These are phyloP conservation scores for Globisporangium ultimum DNA, from an alignment of 352 stramenopile genomes.

Conservation along the genomic window DNA sequence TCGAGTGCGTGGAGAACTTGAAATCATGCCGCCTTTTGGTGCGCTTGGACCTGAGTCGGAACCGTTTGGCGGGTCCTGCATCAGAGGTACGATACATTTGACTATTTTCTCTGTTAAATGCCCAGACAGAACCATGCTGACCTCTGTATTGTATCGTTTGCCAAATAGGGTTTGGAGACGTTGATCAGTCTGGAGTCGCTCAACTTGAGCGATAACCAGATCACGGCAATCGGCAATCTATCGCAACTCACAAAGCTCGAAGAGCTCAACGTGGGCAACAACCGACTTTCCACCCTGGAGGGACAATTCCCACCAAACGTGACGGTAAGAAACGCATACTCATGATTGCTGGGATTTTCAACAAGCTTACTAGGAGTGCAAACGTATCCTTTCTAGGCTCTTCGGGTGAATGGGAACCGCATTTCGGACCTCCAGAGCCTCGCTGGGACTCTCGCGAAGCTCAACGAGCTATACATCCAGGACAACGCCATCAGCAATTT, in stretches of 20 bases:
- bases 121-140: too few relatives aligned
- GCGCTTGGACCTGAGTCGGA: conserved; percentile 70
- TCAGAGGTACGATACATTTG: conserved; percentile 27
- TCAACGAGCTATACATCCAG: conserved; percentile 71
- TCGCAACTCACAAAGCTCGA: too few relatives aligned
- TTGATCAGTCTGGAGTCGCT: conserved; percentile 54
- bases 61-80: conserved; percentile 35
- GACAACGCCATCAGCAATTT: conserved; percentile 47
- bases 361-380: too few relatives aligned
- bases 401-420: conserved; percentile 50
- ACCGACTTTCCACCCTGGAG: conserved; percentile 47
- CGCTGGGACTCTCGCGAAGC: conserved; percentile 25
- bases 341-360: background rate
- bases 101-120: background rate
- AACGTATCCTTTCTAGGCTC: conserved; percentile 19
- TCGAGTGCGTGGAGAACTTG: conserved; percentile 47
- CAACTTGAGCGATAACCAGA: conserved; percentile 10
- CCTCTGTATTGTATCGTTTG: background rate
- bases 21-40: conserved; percentile 46
- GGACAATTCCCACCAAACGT: conserved; percentile 51
- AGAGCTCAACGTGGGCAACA: conserved; percentile 30
- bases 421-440: conserved; percentile 41
- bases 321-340: conserved; percentile 17
- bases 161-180: conserved; percentile 43
- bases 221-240: too few relatives aligned